phyloP scores from a whole-genome alignment of 768 basidiomycete genomes.

The Pulveroboletus sp. region DNA sequence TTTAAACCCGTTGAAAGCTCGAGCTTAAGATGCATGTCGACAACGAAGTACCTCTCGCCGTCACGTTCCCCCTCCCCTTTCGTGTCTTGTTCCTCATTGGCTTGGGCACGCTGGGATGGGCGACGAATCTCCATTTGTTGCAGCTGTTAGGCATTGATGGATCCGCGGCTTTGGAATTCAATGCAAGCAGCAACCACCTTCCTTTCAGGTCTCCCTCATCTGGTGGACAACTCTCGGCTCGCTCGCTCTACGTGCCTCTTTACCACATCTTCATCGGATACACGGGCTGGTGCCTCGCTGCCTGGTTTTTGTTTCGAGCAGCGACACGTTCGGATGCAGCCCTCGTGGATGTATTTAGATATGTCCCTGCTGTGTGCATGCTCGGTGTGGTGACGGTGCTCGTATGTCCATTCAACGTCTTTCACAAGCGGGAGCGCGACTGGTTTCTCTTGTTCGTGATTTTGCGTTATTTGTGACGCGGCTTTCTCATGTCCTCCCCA shows the following conservation, averaged over 20 bases:
- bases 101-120: constrained; percentile 85
- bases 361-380: constrained; percentile 66
- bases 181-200: constrained; percentile 10
- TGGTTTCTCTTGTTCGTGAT: constrained; percentile 71
- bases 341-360: constrained; percentile 72
- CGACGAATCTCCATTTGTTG: constrained; percentile 86
- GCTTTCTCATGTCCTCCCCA: background rate
- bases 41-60: constrained; percentile 46
- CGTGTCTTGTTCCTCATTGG: constrained; percentile 80
- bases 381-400: constrained; percentile 54
- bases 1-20: background rate
- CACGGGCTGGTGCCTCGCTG: constrained; percentile 51
- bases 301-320: constrained; percentile 67
- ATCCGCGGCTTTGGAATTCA: constrained; percentile 62
- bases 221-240: constrained; percentile 26
- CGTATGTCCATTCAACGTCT: constrained; percentile 62
- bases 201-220: constrained; percentile 19
- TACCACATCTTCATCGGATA: constrained; percentile 70
- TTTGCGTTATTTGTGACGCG: background rate
- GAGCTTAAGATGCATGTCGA: constrained; percentile 30
- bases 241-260: constrained; percentile 49
- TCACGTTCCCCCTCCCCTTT: constrained; percentile 84
- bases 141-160: constrained; percentile 71
- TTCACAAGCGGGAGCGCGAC: constrained; percentile 69
- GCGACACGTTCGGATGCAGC: constrained; percentile 53